Base-by-base conservation (phyloP, 106 monocot genomes). In the Amphibolis antarctica region DNA sequence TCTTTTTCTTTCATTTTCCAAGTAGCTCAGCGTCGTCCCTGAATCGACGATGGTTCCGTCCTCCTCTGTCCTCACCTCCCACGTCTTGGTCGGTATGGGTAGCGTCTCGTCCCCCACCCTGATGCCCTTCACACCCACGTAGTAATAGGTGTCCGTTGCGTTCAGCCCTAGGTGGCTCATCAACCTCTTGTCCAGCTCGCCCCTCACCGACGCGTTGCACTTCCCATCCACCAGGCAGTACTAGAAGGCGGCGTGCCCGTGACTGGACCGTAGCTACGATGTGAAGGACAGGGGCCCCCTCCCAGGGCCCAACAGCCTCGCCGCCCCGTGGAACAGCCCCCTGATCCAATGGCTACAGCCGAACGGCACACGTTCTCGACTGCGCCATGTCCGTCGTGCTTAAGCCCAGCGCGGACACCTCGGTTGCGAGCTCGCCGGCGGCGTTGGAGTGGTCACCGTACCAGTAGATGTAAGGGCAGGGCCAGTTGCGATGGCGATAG, bases 381-480 rank as follows among this genome's bases (percentile, higher is more conserved):
- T 25, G 14, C 23, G 25, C 6, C 26, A 13, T 4, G 2, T 36
- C 36, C 7, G 36, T 2, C 7, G 20, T 55, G n/a, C 86, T 86
- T 52, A 91, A 74, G 70, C 84, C 85, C 9, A 90, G 73, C 29
- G 82, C 87, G 86, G 91, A 98, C 29, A 80, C 51, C 70, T 98
- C 96, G 21, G 80, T 30, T 10, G 96, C 84, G 53, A 91, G 80
- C 67, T 90, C 96, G 56, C 96, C 96, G 54, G 86, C 87, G 42
- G 96, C 87, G 90, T 87, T 87, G 46, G 90, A 87, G 9, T 48
- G 68, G 69, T 98, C 96, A 23, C 90, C 90, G 67, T 91, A 98
- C 86, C 86, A 87, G 80, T 98, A 98, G 80, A 74, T 82, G 80
- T 98, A 98, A 21, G 84, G 82, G 71, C 96, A 98, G 28, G 79